Conservation (phyloP, 306 rosid species). For the Cucumis hystrix region DNA sequence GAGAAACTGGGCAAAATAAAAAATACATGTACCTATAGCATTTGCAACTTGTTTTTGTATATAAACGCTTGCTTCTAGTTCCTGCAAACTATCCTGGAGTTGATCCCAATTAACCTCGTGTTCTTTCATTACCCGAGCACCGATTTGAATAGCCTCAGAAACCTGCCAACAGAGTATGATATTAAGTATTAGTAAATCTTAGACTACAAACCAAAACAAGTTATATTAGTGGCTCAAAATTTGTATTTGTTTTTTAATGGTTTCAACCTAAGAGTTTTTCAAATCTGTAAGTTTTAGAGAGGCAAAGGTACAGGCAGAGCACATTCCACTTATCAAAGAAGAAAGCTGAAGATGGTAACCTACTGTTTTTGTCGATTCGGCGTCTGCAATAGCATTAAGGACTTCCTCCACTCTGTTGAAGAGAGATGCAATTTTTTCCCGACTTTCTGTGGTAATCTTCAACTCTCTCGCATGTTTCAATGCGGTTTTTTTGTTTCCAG, state of each 20-base stretch:
- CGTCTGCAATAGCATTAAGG: constrained; percentile 42
- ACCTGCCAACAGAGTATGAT: constrained; percentile 34
- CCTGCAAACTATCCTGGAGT: constrained; percentile 55
- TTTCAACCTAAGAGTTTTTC: not conserved
- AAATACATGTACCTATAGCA: constrained; percentile 38
- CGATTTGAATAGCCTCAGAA: constrained; percentile 78
- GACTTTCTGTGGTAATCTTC: constrained; percentile 43
- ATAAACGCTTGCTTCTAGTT: constrained; percentile 72
- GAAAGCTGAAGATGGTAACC: not conserved
- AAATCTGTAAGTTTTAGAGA: no score
- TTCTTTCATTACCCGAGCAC: constrained; percentile 72
- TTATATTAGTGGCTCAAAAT: not conserved
- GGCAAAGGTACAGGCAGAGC: not conserved
- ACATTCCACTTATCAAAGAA: not conserved
- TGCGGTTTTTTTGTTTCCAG: constrained; percentile 64
- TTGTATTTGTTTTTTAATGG: not conserved
- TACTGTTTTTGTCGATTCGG: constrained; percentile 79
- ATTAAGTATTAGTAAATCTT: not conserved
- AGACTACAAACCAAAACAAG: constrained; percentile 7
- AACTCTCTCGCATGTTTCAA: constrained; percentile 72
- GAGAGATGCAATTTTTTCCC: constrained; percentile 63
- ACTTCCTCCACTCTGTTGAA: constrained; percentile 86
- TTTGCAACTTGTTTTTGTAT: constrained; percentile 62
- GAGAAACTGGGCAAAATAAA: not conserved
- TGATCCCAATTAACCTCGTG: constrained; percentile 54